Percentiles rank a stretch among this genome's conserved stretches.
Evolutionary conservation across 78 protist genomes (phyloP).

Genomic region (Dictyostelium firmibasis): DNA sequence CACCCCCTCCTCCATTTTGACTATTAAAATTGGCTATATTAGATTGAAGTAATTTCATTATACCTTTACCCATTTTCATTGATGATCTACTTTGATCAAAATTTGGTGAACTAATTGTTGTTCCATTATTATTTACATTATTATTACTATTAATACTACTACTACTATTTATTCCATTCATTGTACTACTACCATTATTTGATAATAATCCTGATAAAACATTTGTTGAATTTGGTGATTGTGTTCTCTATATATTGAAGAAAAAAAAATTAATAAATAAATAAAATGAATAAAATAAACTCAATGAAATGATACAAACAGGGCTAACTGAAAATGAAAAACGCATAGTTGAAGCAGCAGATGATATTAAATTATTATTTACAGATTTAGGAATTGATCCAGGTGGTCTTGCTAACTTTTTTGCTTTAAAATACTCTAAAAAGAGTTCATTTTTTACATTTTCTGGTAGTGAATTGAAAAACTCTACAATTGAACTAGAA

Average conservation of each 20-base stretch:
- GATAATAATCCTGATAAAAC: slow-evolving; percentile 49
- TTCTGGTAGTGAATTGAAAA: slow-evolving; percentile 55
- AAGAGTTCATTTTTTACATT: slow-evolving; percentile 59
- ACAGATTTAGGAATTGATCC: not conserved
- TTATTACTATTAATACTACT: slow-evolving; percentile 21
- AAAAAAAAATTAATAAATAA: not conserved
- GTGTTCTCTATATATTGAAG: not conserved
- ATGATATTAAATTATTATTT: not conserved
- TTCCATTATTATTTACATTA: not conserved
- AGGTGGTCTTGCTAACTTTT: slow-evolving; percentile 33
- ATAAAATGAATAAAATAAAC: not conserved
- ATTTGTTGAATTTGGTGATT: slow-evolving; percentile 56
- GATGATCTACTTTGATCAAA: slow-evolving; percentile 14
- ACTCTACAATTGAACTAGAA: not conserved
- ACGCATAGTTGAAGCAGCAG: slow-evolving; percentile 72
- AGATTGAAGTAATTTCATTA: slow-evolving; percentile 47
- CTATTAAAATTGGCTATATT: not conserved
- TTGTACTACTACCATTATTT: not conserved
- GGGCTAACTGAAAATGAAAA: slow-evolving; percentile 70
- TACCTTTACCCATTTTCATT: slow-evolving; percentile 48
- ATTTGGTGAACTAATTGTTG: not conserved
- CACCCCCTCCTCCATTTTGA: not conserved
- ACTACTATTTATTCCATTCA: not conserved
- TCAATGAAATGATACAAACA: not conserved
- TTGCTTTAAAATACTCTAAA: slow-evolving; percentile 21